phyloP scores from a whole-genome alignment of 1,284 basidiomycete species.

The Waitea zeae region DNA sequence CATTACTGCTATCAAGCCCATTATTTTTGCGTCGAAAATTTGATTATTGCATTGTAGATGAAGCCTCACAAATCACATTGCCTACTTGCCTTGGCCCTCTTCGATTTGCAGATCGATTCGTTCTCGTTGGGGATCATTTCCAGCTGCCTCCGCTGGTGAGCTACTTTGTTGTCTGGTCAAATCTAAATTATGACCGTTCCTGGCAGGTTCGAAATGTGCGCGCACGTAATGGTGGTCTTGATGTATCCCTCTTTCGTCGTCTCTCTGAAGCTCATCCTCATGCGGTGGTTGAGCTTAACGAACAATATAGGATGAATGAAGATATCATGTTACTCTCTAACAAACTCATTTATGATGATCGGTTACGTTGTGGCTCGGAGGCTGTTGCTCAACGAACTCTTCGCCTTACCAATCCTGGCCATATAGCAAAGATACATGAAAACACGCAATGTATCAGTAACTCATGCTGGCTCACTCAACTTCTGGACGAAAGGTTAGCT shows the following conservation, averaged over 20 bases:
- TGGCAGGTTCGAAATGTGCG: constrained; percentile 60
- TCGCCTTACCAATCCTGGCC: constrained; percentile 27
- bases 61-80: constrained; percentile 94
- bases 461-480: constrained; percentile 54
- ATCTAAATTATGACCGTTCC: too few species aligned
- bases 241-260: constrained; percentile 79
- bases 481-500: constrained; percentile 49
- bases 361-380: constrained; percentile 66
- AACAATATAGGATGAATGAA: constrained; percentile 94
- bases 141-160: constrained; percentile 86
- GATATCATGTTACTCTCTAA: constrained; percentile 96
- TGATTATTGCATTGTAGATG: constrained; percentile 97
- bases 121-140: constrained; percentile 94
- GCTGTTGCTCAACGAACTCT: constrained; percentile 48
- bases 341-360: constrained; percentile 69
- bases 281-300: constrained; percentile 66
- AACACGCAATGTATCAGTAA: constrained; percentile 12
- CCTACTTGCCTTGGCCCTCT: constrained; percentile 92
- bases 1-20: constrained; percentile 30
- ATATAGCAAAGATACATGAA: constrained; percentile 22
- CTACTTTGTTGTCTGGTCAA: constrained; percentile 3
- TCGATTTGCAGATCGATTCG: constrained; percentile 77
- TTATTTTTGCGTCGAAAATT: constrained; percentile 76
- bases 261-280: constrained; percentile 76
- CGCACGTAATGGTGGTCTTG: constrained; percentile 76